These are phyloP conservation scores for Volvariella surrecta DNA, from an alignment of 1,284 basidiomycete species.

Conservation along the genomic window DNA sequence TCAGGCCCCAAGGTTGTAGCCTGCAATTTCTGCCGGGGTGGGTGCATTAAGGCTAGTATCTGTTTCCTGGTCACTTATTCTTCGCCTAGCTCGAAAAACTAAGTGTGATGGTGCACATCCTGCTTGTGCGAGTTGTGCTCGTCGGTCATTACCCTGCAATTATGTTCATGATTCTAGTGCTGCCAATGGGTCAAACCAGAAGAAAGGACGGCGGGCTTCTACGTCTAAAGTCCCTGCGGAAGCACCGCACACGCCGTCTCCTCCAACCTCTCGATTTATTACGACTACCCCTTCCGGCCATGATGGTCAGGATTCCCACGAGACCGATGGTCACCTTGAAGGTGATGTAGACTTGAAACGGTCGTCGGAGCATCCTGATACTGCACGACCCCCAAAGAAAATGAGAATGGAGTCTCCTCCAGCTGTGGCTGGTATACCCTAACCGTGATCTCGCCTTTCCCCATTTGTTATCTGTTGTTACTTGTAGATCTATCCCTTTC, in stretches of 20 bases:
- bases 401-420: conserved; percentile 39
- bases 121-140: conserved; percentile 68
- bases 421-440: conserved; percentile 32
- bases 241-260: conserved; percentile 36
- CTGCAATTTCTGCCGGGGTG: conserved; percentile 77
- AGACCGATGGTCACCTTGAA: conserved; percentile 24
- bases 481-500: conserved; percentile 26
- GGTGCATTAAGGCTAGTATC: conserved; percentile 15
- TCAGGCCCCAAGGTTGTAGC: conserved; percentile 77
- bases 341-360: conserved; percentile 36
- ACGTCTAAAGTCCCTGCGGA: conserved; percentile 33
- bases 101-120: conserved; percentile 77
- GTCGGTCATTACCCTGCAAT: conserved; percentile 63
- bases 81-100: conserved; percentile 62
- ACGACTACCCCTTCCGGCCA: conserved; percentile 38
- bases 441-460: conserved; percentile 18
- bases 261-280: conserved; percentile 44
- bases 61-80: conserved; percentile 6
- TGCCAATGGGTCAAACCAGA: conserved; percentile 29
- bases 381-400: conserved; percentile 39
- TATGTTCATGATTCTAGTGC: conserved; percentile 59
- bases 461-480: conserved; percentile 16
- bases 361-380: conserved; percentile 31
- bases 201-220: conserved; percentile 43
- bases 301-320: conserved; percentile 26